Conservation (phyloP, 768 basidiomycete species). For the Scleroderma bovista region DNA sequence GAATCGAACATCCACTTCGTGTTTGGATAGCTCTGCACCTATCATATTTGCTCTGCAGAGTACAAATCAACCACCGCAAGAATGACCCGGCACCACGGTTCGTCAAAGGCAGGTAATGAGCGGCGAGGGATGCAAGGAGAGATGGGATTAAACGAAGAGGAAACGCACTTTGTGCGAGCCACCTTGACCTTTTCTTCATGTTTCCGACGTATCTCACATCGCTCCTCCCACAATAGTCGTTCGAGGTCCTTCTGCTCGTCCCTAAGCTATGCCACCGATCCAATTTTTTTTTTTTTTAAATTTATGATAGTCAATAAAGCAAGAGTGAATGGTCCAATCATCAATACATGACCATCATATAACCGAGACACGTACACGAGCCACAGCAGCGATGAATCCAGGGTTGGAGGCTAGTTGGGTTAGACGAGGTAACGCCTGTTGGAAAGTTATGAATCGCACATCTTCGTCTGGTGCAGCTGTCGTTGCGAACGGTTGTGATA, state of each 20-base stretch:
- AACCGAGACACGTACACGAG: slow-evolving; percentile 40
- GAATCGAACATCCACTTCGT: slow-evolving; percentile 42
- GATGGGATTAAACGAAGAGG: neutral
- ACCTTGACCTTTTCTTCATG: slow-evolving; percentile 70
- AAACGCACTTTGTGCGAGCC: slow-evolving; percentile 56
- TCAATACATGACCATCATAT: neutral
- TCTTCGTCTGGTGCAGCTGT: slow-evolving; percentile 25
- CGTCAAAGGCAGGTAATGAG: neutral
- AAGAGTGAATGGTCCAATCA: neutral
- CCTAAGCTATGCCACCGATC: slow-evolving; percentile 46
- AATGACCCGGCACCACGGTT: neutral
- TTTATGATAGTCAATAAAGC: neutral
- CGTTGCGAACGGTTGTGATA: slow-evolving; percentile 6
- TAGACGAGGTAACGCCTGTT: slow-evolving; percentile 64
- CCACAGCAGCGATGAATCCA: slow-evolving; percentile 43
- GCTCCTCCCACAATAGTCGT: slow-evolving; percentile 60
- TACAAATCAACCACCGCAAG: neutral
- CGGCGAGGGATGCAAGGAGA: neutral
- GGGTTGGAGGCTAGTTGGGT: slow-evolving; percentile 53
- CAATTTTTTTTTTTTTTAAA: no score
- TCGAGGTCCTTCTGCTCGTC: slow-evolving; percentile 68
- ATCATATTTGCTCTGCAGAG: slow-evolving; percentile 57
- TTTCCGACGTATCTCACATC: slow-evolving; percentile 53
- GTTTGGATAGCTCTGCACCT: slow-evolving; percentile 58
- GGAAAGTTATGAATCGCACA: slow-evolving; percentile 51